Conservation (phyloP, 495 filamentous ascomycete species). For the Platismatia glauca region DNA sequence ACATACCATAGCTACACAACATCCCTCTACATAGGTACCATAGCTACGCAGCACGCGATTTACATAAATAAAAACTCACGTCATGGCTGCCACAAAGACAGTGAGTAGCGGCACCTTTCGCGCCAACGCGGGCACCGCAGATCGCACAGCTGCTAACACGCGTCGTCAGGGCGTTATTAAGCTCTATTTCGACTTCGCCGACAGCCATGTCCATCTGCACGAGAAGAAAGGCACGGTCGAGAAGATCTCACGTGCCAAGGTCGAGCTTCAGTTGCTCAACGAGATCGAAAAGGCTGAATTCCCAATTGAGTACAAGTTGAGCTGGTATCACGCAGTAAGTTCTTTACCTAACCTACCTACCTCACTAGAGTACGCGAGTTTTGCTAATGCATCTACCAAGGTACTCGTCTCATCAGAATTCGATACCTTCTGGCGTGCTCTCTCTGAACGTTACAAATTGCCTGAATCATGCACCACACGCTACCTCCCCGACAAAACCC, state of each 20-base stretch:
- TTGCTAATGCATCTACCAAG: constrained; percentile 7
- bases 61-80: background rate
- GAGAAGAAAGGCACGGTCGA: background rate
- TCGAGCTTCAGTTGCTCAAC: constrained; percentile 8
- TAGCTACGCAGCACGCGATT: background rate
- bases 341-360: background rate
- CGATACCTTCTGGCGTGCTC: constrained; percentile 14
- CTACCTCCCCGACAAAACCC: background rate
- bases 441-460: background rate
- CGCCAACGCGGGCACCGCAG: background rate
- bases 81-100: background rate
- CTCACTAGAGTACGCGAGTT: no score
- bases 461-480: background rate
- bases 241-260: constrained; percentile 3
- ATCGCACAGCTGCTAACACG: background rate
- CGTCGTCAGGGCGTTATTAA: background rate
- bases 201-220: background rate
- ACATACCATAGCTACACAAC: background rate
- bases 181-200: background rate
- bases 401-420: constrained; percentile 20
- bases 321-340: constrained; percentile 16
- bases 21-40: background rate
- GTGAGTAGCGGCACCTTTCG: background rate
- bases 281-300: constrained; percentile 1
- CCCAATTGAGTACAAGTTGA: constrained; percentile 5